Percentiles rank a stretch among this genome's conserved stretches.
phyloP scores from a whole-genome alignment of 192 early-diverging fungal genomes.

The Backusella tarrabulga region DNA sequence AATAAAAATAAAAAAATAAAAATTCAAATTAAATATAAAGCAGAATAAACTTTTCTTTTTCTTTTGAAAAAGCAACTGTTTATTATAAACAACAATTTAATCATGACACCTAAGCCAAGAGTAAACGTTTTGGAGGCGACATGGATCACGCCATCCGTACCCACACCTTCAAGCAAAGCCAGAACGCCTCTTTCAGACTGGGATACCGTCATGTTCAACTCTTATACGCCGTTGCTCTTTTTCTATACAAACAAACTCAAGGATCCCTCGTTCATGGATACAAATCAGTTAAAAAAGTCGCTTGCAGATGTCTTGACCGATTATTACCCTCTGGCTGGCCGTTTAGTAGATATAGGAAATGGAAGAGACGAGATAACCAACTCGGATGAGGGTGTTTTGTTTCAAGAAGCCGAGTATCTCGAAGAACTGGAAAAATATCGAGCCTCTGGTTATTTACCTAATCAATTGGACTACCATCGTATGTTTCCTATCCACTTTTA shows the following conservation, averaged over 20 bases:
- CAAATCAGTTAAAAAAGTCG: background rate
- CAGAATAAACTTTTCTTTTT: background rate
- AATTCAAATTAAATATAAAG: background rate
- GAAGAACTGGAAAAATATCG: constrained; percentile 10
- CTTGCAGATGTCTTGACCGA: constrained; percentile 13
- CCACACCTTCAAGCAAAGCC: constrained; percentile 6
- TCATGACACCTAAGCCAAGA: constrained; percentile 23
- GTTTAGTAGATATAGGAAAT: constrained; percentile 24
- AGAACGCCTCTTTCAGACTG: constrained; percentile 22
- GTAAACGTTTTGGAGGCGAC: background rate
- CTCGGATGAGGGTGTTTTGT: constrained; percentile 24
- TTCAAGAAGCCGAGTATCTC: constrained; percentile 26
- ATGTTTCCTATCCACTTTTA: constrained; percentile 35
- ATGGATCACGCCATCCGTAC: constrained; percentile 11
- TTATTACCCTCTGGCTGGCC: constrained; percentile 24
- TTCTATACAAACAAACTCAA: constrained; percentile 21
- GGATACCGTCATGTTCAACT: constrained; percentile 35
- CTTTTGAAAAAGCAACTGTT: background rate
- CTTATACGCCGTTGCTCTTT: constrained; percentile 25
- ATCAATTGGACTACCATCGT: constrained; percentile 29
- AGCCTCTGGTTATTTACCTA: constrained; percentile 24
- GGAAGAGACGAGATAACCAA: constrained; percentile 29
- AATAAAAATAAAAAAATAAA: background rate
- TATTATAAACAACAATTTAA: background rate
- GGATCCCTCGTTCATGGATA: constrained; percentile 20